Evolutionary conservation across 2,329 filamentous ascomycete species (phyloP).

Genomic region (Stromatinia cepivora): DNA sequence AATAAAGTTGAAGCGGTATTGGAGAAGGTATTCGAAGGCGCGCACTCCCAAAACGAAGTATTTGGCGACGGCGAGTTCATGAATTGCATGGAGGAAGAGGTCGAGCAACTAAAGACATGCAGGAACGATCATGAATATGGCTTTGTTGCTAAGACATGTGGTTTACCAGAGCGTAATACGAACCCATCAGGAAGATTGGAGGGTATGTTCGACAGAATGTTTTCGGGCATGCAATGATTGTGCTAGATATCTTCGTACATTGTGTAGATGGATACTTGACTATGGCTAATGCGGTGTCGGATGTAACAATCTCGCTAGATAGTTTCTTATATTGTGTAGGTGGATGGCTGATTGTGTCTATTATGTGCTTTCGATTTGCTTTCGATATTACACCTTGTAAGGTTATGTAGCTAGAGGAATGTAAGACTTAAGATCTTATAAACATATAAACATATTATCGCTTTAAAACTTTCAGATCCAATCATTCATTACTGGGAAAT

Average conservation of each 20-base stretch:
- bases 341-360: too few species aligned
- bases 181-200: background rate
- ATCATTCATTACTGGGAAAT: too few species aligned
- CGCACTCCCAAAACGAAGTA: conserved; percentile 37
- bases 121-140: conserved; percentile 44
- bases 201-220: background rate
- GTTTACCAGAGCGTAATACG: conserved; percentile 5
- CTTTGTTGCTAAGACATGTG: conserved; percentile 39
- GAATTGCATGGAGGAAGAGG: conserved; percentile 28
- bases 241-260: too few species aligned
- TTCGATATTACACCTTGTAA: too few species aligned
- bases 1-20: conserved; percentile 34
- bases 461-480: too few species aligned
- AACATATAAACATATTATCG: too few species aligned
- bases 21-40: conserved; percentile 37
- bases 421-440: too few species aligned
- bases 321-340: too few species aligned
- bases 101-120: conserved; percentile 38
- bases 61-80: conserved; percentile 37
- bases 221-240: background rate
- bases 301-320: background rate
- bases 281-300: background rate
- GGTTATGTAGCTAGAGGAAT: too few species aligned
- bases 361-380: too few species aligned
- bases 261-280: background rate